phyloP scores from a whole-genome alignment of 495 filamentous ascomycete genomes.

The Penicillium maclennaniae region DNA sequence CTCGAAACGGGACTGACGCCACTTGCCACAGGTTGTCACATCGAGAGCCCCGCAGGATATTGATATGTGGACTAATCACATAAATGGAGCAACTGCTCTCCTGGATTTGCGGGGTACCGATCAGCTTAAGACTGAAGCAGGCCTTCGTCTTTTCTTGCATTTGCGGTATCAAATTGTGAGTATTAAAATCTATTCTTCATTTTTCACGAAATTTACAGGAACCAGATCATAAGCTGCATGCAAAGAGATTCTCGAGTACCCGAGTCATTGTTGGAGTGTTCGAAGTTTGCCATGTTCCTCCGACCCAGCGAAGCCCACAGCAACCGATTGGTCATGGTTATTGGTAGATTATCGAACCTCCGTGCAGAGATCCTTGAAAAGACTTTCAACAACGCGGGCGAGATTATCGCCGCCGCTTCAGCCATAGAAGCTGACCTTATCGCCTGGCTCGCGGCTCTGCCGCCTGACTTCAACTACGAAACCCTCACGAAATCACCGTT shows the following conservation, averaged over 20 bases:
- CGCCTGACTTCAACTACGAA: constrained; percentile 34
- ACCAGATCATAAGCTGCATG: constrained; percentile 39
- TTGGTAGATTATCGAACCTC: constrained; percentile 42
- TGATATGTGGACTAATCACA: constrained; percentile 55
- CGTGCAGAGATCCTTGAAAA: constrained; percentile 42
- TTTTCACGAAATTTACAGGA: not conserved
- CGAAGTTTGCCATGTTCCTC: constrained; percentile 33
- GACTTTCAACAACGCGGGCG: constrained; percentile 33
- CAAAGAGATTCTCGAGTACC: constrained; percentile 36
- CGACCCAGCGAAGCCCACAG: constrained; percentile 33
- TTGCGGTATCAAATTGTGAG: constrained; percentile 47
- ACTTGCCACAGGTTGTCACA: constrained; percentile 39
- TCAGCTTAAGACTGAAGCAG: constrained; percentile 54
- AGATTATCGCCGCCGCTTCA: constrained; percentile 44
- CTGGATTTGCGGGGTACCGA: constrained; percentile 52
- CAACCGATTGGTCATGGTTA: constrained; percentile 35
- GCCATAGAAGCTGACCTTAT: constrained; percentile 51
- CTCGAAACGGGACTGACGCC: constrained; percentile 10
- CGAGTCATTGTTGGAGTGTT: constrained; percentile 30
- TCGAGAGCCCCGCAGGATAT: constrained; percentile 44
- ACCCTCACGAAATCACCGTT: constrained; percentile 22
- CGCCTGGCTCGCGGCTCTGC: constrained; percentile 38
- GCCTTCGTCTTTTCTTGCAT: constrained; percentile 55
- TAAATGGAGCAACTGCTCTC: constrained; percentile 55
- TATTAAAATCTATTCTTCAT: not conserved